These are phyloP conservation scores for Nitzschia sp. DNA, from an alignment of 108 stramenopile species.

Conservation along the genomic window DNA sequence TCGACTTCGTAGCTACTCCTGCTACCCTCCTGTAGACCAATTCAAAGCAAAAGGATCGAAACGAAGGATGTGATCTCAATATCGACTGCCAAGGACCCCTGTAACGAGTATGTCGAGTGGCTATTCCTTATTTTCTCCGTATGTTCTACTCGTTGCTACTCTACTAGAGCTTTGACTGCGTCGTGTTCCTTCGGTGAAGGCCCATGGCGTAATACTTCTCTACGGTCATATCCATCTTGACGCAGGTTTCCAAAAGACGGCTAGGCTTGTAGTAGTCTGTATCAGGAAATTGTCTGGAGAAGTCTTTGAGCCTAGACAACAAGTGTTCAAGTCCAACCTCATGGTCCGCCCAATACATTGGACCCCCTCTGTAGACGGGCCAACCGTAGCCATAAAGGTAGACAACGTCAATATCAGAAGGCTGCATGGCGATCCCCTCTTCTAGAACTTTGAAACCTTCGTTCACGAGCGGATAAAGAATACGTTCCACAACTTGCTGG, in stretches of 20 bases:
- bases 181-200: conserved; percentile 16
- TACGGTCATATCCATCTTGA: conserved; percentile 56
- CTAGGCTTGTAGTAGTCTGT: conserved; percentile 78
- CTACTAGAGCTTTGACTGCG: conserved; percentile 20
- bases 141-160: too few species aligned
- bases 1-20: too few species aligned
- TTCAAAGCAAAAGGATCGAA: too few species aligned
- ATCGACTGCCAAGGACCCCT: too few species aligned
- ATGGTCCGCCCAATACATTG: conserved; percentile 93
- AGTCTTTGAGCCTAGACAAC: conserved; percentile 47
- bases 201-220: conserved; percentile 64
- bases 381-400: conserved; percentile 96
- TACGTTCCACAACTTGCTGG: conserved; percentile 65
- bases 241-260: conserved; percentile 69
- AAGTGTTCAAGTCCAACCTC: conserved; percentile 68
- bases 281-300: conserved; percentile 59
- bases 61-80: too few species aligned
- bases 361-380: conserved; percentile 87
- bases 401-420: conserved; percentile 94
- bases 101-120: too few species aligned
- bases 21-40: too few species aligned
- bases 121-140: too few species aligned
- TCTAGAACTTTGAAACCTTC: conserved; percentile 97
- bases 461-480: conserved; percentile 92
- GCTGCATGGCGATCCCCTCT: conserved; percentile 89